Base-by-base conservation (phyloP, 2,329 filamentous ascomycete genomes). In the Bipolaris gigantea region DNA sequence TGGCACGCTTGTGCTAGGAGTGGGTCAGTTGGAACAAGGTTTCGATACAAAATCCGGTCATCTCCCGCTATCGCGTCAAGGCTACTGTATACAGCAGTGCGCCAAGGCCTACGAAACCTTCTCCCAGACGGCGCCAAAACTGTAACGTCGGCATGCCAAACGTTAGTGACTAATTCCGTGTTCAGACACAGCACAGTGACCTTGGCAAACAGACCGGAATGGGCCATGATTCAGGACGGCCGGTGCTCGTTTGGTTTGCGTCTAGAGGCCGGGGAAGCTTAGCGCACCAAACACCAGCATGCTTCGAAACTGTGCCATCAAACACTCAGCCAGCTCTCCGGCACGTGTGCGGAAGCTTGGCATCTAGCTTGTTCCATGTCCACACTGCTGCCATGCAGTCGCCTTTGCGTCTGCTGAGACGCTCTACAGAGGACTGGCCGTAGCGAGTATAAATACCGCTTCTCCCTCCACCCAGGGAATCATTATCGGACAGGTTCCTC, bases 121-220 rank as follows among this genome's bases (percentile, higher is more conserved):
- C 57, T 52, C 59, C 62, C 65, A 69, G 55, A 73, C 70, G 63
- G 61, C 54, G 59, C 44, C 67, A 65, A 72, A 71, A 72, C 70
- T 61, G 52, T 56, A 52, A 61, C 55, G 55, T 55, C 53, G 54
- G 59, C 59, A 60, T 55, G 53, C 62, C 59, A 70, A 70, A 70
- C 69, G 59, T 46, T 41, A 40, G 44, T 55, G 21, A 48, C 47
- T 51, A 58, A 51, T 60, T 55, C 25, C 10, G 21, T 53, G 43
- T 38, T 33, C 33, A 35, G 38, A 25, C 23, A 19, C 21, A 15
- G 23, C 55, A 63, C 59, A 56, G 57, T 41, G 9, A 10, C 46
- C 60, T 61, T 35, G 25, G 60, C 51, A 34, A 58, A 64, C 33
- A 42, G 18, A 32, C 34, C 27, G 19, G 50, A 46, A 47, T 8